Percentiles rank a stretch among this genome's conserved stretches.
phyloP scores from a whole-genome alignment of 768 basidiomycete species.

The Collybia sp. region DNA sequence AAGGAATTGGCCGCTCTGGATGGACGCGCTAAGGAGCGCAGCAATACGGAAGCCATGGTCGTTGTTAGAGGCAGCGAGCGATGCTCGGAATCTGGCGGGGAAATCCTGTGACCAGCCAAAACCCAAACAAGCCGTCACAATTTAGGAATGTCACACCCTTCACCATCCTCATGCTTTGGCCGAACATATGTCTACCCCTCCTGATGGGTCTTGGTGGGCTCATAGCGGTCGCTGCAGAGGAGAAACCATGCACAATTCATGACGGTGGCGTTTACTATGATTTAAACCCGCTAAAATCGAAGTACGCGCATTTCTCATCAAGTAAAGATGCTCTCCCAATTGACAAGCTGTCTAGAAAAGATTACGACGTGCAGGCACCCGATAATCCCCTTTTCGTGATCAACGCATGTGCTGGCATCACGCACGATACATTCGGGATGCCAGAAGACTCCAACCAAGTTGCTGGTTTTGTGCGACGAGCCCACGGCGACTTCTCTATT shows the following conservation, averaged over 20 bases:
- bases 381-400: slow-evolving; percentile 45
- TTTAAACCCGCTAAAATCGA: slow-evolving; percentile 54
- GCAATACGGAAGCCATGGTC: slow-evolving; percentile 60
- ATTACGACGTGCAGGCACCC: slow-evolving; percentile 51
- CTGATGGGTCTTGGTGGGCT: slow-evolving; percentile 1
- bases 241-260: slow-evolving; percentile 59
- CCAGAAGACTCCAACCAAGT: slow-evolving; percentile 51
- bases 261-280: slow-evolving; percentile 60
- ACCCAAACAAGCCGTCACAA: neutral
- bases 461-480: slow-evolving; percentile 56
- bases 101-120: slow-evolving; percentile 15
- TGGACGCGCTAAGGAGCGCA: slow-evolving; percentile 57
- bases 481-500: slow-evolving; percentile 66
- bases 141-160: slow-evolving; percentile 1
- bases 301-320: slow-evolving; percentile 30
- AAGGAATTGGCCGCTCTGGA: slow-evolving; percentile 25
- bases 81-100: slow-evolving; percentile 32
- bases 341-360: slow-evolving; percentile 41
- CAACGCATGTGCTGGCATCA: slow-evolving; percentile 60
- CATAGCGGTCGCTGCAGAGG: slow-evolving; percentile 24
- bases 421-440: slow-evolving; percentile 53
- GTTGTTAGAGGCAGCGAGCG: slow-evolving; percentile 23
- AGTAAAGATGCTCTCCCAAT: slow-evolving; percentile 6
- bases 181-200: neutral
- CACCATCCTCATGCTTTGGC: slow-evolving; percentile 4